Percentiles rank a stretch among this genome's conserved stretches.
Conservation (phyloP, 371 early-diverging fungal species). For the Polyrhizophydium stewartii region DNA sequence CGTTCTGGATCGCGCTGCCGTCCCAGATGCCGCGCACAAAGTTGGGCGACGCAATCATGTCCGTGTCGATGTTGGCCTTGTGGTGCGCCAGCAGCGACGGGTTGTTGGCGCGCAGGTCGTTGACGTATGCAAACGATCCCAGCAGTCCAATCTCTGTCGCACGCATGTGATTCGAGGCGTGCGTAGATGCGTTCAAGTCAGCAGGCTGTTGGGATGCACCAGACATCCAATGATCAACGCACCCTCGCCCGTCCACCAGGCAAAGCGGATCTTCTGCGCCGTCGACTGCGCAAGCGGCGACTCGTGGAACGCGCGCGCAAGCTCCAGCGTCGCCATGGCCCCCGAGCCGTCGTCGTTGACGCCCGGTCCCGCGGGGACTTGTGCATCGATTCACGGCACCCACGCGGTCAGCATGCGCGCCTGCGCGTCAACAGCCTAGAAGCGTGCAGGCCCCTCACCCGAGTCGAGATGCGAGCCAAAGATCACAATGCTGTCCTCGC, state of each 20-base stretch:
- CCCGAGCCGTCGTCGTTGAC: constrained; percentile 62
- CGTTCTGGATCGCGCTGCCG: constrained; percentile 31
- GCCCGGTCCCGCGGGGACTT: constrained; percentile 32
- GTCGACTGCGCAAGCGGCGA: constrained; percentile 8
- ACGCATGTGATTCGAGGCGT: no score
- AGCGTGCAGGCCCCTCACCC: no score
- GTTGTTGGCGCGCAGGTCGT: constrained; percentile 24
- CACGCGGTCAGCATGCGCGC: no score
- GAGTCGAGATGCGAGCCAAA: constrained; percentile 27
- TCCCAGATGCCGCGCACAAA: constrained; percentile 56
- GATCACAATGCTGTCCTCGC: constrained; percentile 14
- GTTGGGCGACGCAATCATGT: constrained; percentile 79
- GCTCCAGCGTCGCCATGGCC: constrained; percentile 58
- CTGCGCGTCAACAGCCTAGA: no score
- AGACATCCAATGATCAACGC: not conserved
- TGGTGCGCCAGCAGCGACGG: constrained; percentile 36
- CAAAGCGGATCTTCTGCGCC: constrained; percentile 5
- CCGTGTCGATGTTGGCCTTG: constrained; percentile 66
- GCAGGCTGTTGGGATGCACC: no score
- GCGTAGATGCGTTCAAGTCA: no score
- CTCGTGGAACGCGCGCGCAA: constrained; percentile 44
- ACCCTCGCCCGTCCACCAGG: constrained; percentile 6
- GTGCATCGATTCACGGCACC: no score
- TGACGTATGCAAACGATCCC: constrained; percentile 66
- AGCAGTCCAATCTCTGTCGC: constrained; percentile 74